These are phyloP conservation scores for Pilobolus umbonatus DNA, from an alignment of 192 early-diverging fungal species.

Conservation along the genomic window DNA sequence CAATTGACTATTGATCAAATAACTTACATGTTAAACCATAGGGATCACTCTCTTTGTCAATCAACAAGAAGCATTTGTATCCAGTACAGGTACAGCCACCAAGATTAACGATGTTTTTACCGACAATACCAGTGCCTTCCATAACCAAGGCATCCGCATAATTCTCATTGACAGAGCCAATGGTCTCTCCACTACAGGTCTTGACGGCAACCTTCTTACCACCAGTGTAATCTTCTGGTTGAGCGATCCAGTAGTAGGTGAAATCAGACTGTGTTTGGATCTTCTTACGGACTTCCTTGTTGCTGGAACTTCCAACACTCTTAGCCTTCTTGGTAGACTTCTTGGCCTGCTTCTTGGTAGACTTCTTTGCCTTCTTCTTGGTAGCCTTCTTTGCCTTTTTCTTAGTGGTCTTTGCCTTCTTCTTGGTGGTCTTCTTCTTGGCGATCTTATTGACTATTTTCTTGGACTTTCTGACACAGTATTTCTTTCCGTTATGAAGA, in stretches of 20 bases:
- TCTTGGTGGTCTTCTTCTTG: background rate
- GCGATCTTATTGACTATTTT: background rate
- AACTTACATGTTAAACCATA: slow-evolving; percentile 31
- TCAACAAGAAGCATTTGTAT: slow-evolving; percentile 33
- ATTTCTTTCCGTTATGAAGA: slow-evolving; percentile 20
- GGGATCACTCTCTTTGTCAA: slow-evolving; percentile 25
- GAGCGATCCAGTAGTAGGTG: slow-evolving; percentile 42
- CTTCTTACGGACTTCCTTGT: slow-evolving; percentile 8
- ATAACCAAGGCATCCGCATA: slow-evolving; percentile 35
- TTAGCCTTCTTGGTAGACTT: background rate
- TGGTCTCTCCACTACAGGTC: slow-evolving; percentile 32
- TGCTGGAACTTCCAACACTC: background rate
- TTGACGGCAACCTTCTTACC: slow-evolving; percentile 26
- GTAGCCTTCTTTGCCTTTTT: slow-evolving; percentile 6
- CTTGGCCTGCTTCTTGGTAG: background rate
- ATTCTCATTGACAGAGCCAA: slow-evolving; percentile 22
- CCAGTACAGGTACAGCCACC: slow-evolving; percentile 32
- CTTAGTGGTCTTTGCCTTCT: slow-evolving; percentile 1
- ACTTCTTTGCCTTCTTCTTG: slow-evolving; percentile 9
- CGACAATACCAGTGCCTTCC: slow-evolving; percentile 37
- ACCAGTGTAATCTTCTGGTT: slow-evolving; percentile 23
- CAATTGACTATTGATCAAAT: too few species aligned
- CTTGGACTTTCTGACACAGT: slow-evolving; percentile 19
- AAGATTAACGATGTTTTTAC: slow-evolving; percentile 31
- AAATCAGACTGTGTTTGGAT: slow-evolving; percentile 26